Evolutionary conservation across 371 early-diverging fungal genomes (phyloP).

Genomic region (Lichtheimia ramosa): DNA sequence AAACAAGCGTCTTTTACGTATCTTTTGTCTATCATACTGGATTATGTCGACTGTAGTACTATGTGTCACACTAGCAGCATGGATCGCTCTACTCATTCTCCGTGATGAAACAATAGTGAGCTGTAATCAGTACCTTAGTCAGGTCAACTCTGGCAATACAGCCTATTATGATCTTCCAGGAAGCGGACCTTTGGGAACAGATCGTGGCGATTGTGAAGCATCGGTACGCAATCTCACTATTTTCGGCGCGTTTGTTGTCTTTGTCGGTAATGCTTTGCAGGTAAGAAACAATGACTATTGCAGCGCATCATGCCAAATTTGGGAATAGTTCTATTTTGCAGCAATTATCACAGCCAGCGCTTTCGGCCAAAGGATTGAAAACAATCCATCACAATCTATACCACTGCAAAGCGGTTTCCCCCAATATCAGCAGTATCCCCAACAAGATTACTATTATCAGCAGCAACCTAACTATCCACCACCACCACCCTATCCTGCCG

Average conservation of each 20-base stretch:
- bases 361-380: not conserved
- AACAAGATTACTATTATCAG: not conserved
- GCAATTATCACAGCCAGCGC: not conserved
- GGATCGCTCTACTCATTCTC: not conserved
- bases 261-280: conserved; percentile 10
- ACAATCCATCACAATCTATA: too few relatives aligned
- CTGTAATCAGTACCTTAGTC: not conserved
- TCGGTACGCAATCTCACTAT: conserved; percentile 1
- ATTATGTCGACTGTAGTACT: not conserved
- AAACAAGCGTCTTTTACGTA: not conserved
- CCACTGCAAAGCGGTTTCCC: not conserved
- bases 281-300: not conserved
- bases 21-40: conserved; percentile 1
- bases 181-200: not conserved
- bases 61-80: conserved; percentile 4
- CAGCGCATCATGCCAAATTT: not conserved
- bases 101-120: conserved; percentile 2
- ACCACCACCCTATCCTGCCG: not conserved
- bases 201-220: conserved; percentile 1
- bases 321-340: conserved; percentile 1
- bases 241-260: conserved; percentile 3
- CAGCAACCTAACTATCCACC: not conserved
- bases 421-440: not conserved
- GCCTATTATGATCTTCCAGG: not conserved
- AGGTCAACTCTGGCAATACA: not conserved